These are phyloP conservation scores for Penicillium sp. DNA, from an alignment of 2,329 filamentous ascomycete genomes.

Conservation along the genomic window DNA sequence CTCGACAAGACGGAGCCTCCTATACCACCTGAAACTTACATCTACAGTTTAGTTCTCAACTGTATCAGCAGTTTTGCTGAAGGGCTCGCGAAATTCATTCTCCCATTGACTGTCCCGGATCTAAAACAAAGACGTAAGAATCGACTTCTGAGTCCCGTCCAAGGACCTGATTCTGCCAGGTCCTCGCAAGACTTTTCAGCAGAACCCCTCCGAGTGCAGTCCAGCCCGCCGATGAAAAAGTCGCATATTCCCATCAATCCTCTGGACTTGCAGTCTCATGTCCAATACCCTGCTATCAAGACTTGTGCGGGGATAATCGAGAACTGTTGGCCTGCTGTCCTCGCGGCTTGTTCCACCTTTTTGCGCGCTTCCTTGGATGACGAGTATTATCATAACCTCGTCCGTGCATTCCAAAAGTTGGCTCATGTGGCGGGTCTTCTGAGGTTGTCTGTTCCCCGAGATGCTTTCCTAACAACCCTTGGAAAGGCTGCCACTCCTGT, in stretches of 20 bases:
- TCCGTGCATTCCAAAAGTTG: constrained; percentile 91
- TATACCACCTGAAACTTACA: constrained; percentile 81
- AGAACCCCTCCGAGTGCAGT: constrained; percentile 28
- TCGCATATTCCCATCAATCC: constrained; percentile 71
- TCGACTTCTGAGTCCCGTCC: constrained; percentile 37
- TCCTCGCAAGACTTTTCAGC: constrained; percentile 32
- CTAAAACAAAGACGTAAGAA: constrained; percentile 51
- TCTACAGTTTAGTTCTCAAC: constrained; percentile 83
- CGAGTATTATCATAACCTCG: constrained; percentile 88
- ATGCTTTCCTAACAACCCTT: constrained; percentile 91
- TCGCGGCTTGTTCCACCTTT: constrained; percentile 94
- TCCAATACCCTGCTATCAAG: constrained; percentile 68
- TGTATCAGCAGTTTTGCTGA: constrained; percentile 91
- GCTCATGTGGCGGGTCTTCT: constrained; percentile 90
- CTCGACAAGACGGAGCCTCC: constrained; percentile 89
- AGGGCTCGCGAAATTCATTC: constrained; percentile 85
- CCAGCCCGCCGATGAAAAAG: constrained; percentile 27
- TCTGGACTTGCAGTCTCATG: constrained; percentile 69
- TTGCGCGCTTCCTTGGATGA: constrained; percentile 87
- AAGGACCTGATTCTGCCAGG: constrained; percentile 35
- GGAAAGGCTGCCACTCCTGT: constrained; percentile 90
- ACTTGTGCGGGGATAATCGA: constrained; percentile 81
- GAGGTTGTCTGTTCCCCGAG: constrained; percentile 78
- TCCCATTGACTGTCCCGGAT: constrained; percentile 86
- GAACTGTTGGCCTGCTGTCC: constrained; percentile 90